These are phyloP conservation scores for Penicillium cataractarum DNA, from an alignment of 495 filamentous ascomycete species.

Conservation along the genomic window DNA sequence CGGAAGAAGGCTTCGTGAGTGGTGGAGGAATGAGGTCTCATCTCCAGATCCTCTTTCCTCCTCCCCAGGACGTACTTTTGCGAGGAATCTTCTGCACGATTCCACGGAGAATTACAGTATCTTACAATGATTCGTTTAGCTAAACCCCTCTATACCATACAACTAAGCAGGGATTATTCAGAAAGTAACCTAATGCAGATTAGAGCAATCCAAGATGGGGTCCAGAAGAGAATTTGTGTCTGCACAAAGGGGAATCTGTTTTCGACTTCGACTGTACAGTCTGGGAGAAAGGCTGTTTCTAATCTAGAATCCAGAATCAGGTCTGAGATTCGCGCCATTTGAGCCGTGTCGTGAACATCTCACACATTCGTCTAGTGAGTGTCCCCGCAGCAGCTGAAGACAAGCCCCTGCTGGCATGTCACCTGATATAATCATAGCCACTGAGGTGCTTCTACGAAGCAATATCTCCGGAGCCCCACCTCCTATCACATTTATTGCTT, in stretches of 20 bases:
- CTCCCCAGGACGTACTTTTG: background rate
- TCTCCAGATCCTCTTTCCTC: constrained; percentile 2
- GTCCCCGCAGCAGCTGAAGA: background rate
- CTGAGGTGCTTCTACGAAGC: no score
- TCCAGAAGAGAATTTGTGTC: background rate
- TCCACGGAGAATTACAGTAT: constrained; percentile 1
- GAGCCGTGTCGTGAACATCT: background rate
- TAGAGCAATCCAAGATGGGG: background rate
- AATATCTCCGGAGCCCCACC: no score
- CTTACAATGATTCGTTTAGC: background rate
- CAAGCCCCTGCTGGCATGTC: background rate
- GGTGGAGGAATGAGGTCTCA: background rate
- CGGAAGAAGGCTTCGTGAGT: background rate
- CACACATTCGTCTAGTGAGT: background rate
- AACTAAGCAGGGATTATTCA: constrained; percentile 5
- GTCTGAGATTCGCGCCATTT: constrained; percentile 24
- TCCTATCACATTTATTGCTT: no score
- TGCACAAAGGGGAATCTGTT: constrained; percentile 6
- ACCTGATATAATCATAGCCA: background rate
- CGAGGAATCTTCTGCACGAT: background rate
- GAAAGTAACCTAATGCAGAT: background rate
- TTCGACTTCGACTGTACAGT: constrained; percentile 19
- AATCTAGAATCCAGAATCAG: constrained; percentile 33
- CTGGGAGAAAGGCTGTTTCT: constrained; percentile 25
- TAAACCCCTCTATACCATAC: background rate